Percentiles rank a stretch among this genome's conserved stretches.
Evolutionary conservation across 1,284 basidiomycete species (phyloP).

Genomic region (Ustilago loliicola): DNA sequence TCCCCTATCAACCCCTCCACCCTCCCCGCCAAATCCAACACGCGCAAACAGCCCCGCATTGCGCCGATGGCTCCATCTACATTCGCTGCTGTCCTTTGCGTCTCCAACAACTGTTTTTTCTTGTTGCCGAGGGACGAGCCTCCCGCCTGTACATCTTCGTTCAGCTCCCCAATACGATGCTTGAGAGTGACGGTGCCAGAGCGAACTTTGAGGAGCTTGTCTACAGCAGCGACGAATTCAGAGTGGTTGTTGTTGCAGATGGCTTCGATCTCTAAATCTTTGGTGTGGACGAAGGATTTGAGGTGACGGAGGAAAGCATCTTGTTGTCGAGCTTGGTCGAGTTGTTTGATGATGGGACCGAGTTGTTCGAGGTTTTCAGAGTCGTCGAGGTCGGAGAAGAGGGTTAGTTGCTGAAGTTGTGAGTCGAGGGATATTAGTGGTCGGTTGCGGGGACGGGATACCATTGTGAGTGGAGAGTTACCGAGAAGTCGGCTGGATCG

Average conservation of each 20-base stretch:
- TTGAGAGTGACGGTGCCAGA: conserved; percentile 76
- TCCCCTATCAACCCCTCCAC: conserved; percentile 92
- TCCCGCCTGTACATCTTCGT: conserved; percentile 74
- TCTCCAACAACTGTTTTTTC: conserved; percentile 76
- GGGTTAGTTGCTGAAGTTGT: conserved; percentile 69
- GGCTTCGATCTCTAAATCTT: conserved; percentile 94
- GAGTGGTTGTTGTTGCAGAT: conserved; percentile 97
- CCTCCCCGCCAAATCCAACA: conserved; percentile 93
- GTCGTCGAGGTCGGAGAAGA: conserved; percentile 66
- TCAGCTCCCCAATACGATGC: conserved; percentile 75
- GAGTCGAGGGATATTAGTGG: conserved; percentile 67
- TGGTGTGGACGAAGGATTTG: conserved; percentile 87
- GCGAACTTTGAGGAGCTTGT: conserved; percentile 93
- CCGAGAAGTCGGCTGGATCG: background rate
- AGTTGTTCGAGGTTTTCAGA: conserved; percentile 69
- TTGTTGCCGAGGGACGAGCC: conserved; percentile 60
- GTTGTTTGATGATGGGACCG: conserved; percentile 72
- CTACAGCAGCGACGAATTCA: conserved; percentile 96
- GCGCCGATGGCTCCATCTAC: conserved; percentile 96
- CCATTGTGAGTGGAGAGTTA: conserved; percentile 30
- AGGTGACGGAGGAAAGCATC: conserved; percentile 90
- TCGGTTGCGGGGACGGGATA: conserved; percentile 37
- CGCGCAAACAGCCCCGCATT: conserved; percentile 88
- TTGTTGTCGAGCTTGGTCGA: conserved; percentile 89
- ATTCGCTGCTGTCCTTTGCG: conserved; percentile 90